Conservation (phyloP, 441 rosid species). For the Gossypium schwendimanii region DNA sequence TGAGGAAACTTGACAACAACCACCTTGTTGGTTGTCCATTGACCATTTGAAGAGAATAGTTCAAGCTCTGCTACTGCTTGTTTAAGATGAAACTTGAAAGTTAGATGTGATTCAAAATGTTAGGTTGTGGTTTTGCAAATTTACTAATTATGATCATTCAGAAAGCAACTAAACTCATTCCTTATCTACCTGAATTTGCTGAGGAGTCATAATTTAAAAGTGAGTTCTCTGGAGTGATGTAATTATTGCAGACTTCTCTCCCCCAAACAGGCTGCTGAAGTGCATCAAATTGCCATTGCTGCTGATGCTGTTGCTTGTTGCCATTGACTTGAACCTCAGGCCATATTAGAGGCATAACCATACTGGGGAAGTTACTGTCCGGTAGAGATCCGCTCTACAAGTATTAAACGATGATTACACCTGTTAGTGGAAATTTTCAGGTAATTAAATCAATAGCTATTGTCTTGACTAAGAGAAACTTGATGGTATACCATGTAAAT, state of each 20-base stretch:
- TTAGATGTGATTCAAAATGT: background rate
- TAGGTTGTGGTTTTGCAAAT: background rate
- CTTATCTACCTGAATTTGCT: slow-evolving; percentile 50
- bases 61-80: background rate
- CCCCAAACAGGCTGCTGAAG: slow-evolving; percentile 57
- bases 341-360: slow-evolving; percentile 58
- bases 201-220: slow-evolving; percentile 51
- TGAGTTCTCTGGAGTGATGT: slow-evolving; percentile 52
- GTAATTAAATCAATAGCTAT: background rate
- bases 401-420: slow-evolving; percentile 6
- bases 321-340: slow-evolving; percentile 44
- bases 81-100: background rate
- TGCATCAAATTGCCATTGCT: slow-evolving; percentile 50
- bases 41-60: background rate
- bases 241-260: slow-evolving; percentile 47
- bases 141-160: background rate
- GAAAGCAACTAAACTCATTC: background rate
- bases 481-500: background rate
- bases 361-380: slow-evolving; percentile 48
- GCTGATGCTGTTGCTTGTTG: slow-evolving; percentile 57
- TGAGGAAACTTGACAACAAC: background rate
- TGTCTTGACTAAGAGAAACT: background rate
- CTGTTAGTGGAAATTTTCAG: background rate
- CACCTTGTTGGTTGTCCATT: background rate
- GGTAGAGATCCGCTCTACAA: slow-evolving; percentile 52